A percentile compares a stretch with the other conserved stretches of the same genome.
Conservation (phyloP, 345 rosid genomes). For the Bruguiera sexangula region DNA sequence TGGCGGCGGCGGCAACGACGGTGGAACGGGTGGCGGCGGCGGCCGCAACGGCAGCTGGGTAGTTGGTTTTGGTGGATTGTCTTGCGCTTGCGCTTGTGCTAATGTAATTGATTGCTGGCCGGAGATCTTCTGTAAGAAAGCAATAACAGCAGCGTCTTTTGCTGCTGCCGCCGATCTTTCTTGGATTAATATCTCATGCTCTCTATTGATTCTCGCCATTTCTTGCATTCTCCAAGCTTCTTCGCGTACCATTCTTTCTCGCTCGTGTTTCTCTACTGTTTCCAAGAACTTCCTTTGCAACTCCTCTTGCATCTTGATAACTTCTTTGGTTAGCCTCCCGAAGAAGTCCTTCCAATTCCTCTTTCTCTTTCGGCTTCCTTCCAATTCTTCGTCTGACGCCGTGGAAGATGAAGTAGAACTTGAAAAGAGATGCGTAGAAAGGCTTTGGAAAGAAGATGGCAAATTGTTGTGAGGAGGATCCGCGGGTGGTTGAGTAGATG, state of each 20-base stretch:
- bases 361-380: conserved; percentile 44
- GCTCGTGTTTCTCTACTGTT: conserved; percentile 58
- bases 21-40: not conserved
- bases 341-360: conserved; percentile 55
- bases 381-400: conserved; percentile 32
- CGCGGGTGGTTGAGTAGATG: conserved; percentile 19
- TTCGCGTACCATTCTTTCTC: conserved; percentile 60
- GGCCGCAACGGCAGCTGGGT: not conserved
- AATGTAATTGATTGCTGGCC: conserved; percentile 29
- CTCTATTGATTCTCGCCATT: conserved; percentile 49
- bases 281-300: conserved; percentile 66
- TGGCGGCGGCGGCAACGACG: not conserved
- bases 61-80: not conserved
- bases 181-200: conserved; percentile 56
- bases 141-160: conserved; percentile 70
- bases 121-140: conserved; percentile 71
- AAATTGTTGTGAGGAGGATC: conserved; percentile 19
- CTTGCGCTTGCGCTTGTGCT: conserved; percentile 12
- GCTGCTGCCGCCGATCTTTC: conserved; percentile 72
- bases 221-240: conserved; percentile 75
- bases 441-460: conserved; percentile 26
- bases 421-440: conserved; percentile 20
- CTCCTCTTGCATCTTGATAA: conserved; percentile 71
- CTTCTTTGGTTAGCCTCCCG: conserved; percentile 51
- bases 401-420: conserved; percentile 41